Conservation (phyloP, 1,284 basidiomycete genomes). For the Microbotryum scabiosae region DNA sequence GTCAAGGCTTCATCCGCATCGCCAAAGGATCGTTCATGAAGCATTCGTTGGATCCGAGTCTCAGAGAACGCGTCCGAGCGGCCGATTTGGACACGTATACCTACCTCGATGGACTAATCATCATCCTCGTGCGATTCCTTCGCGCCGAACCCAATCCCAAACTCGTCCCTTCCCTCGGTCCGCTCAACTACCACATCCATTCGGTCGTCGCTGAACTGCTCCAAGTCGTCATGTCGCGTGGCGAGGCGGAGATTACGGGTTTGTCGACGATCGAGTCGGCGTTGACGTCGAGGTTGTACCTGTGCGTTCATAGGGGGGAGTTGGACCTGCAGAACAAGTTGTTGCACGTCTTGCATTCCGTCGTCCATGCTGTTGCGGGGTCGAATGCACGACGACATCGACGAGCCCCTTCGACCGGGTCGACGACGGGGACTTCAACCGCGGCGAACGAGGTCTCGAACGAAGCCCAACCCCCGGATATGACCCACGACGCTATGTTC, state of each 20-base stretch:
- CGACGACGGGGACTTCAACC: neutral
- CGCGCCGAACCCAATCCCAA: constrained; percentile 59
- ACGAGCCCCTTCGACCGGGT: neutral
- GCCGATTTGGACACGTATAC: constrained; percentile 41
- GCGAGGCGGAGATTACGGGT: constrained; percentile 56
- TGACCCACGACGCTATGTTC: constrained; percentile 49
- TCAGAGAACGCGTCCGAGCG: constrained; percentile 48
- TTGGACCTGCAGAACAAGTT: constrained; percentile 86
- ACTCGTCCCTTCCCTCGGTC: constrained; percentile 49
- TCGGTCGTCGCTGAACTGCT: constrained; percentile 68
- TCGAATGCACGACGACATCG: constrained; percentile 1
- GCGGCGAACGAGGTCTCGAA: neutral
- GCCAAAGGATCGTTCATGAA: constrained; percentile 54
- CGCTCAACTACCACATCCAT: constrained; percentile 59
- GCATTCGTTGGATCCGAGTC: constrained; percentile 53
- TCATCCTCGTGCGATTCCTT: constrained; percentile 62
- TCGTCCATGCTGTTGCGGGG: constrained; percentile 45
- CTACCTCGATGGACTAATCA: constrained; percentile 65
- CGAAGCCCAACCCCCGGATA: constrained; percentile 17
- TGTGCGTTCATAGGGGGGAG: constrained; percentile 58
- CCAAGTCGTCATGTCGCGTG: constrained; percentile 68
- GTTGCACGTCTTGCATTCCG: constrained; percentile 78
- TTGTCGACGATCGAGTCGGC: constrained; percentile 60
- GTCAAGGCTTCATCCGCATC: constrained; percentile 70
- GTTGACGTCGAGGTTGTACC: constrained; percentile 65